phyloP scores from a whole-genome alignment of 1,139 yeast species.

The Hemisphaericaspora lyxosophila region DNA sequence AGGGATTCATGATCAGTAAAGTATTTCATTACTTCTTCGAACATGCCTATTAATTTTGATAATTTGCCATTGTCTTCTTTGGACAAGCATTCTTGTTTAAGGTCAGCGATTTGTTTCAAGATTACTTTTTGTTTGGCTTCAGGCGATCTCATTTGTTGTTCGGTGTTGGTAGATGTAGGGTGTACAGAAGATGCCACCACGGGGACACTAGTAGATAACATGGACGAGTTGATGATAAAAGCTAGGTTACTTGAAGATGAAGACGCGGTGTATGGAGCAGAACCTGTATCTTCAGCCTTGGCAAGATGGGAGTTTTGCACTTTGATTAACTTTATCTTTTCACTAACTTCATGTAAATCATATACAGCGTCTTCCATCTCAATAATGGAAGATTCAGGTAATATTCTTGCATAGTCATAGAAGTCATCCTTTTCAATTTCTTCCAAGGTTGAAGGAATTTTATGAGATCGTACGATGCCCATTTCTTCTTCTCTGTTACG shows the following conservation, averaged over 20 bases:
- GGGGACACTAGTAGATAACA: not conserved
- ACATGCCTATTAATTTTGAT: constrained; percentile 8
- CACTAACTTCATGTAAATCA: constrained; percentile 34
- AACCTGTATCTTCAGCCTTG: not conserved
- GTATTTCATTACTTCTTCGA: constrained; percentile 15
- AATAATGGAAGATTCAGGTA: constrained; percentile 19
- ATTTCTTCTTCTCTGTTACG: constrained; percentile 12
- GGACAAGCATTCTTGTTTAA: not conserved
- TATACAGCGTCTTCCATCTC: constrained; percentile 32
- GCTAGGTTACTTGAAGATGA: not conserved
- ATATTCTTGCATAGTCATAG: constrained; percentile 14
- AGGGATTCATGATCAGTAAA: constrained; percentile 13
- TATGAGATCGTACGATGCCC: constrained; percentile 9
- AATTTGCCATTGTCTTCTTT: not conserved
- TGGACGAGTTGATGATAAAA: not conserved
- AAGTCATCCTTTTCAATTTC: constrained; percentile 16
- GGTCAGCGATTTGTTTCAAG: not conserved
- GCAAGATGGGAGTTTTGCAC: constrained; percentile 13
- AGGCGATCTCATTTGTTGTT: not conserved
- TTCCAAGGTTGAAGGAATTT: constrained; percentile 14
- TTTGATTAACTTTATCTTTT: constrained; percentile 30
- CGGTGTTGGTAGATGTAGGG: not conserved
- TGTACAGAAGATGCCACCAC: not conserved
- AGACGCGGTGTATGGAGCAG: not conserved
- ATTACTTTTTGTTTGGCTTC: not conserved